Evolutionary conservation across 805 yeast species (phyloP).

Genomic region (Wilhelminamyces savonicus): DNA sequence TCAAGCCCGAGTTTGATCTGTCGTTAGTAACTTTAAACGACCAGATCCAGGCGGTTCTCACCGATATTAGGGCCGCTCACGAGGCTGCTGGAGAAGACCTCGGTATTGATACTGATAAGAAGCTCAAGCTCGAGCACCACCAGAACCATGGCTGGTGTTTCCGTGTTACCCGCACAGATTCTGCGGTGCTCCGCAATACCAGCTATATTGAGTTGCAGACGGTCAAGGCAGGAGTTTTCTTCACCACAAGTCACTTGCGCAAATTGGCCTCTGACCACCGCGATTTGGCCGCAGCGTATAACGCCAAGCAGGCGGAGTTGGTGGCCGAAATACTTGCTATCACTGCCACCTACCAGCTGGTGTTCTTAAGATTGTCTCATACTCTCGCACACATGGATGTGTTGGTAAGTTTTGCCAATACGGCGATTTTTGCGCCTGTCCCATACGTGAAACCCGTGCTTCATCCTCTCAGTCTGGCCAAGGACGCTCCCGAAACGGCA

Average conservation of each 20-base stretch:
- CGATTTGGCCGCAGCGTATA: slow-evolving; percentile 60
- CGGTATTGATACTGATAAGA: slow-evolving; percentile 77
- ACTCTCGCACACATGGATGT: slow-evolving; percentile 77
- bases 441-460: slow-evolving; percentile 75
- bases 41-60: slow-evolving; percentile 48
- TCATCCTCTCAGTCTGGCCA: slow-evolving; percentile 41
- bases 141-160: slow-evolving; percentile 91
- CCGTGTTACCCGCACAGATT: slow-evolving; percentile 86
- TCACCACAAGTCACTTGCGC: slow-evolving; percentile 66
- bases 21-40: slow-evolving; percentile 55
- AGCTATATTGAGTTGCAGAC: slow-evolving; percentile 77
- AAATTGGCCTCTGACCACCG: slow-evolving; percentile 53
- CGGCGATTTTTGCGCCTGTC: slow-evolving; percentile 67
- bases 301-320: slow-evolving; percentile 66
- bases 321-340: slow-evolving; percentile 80
- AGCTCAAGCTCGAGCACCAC: slow-evolving; percentile 83
- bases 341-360: slow-evolving; percentile 74
- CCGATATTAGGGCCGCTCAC: slow-evolving; percentile 56
- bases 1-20: slow-evolving; percentile 87
- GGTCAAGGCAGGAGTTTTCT: slow-evolving; percentile 91
- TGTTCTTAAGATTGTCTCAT: slow-evolving; percentile 61
- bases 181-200: slow-evolving; percentile 63
- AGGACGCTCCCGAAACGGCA: slow-evolving; percentile 16
- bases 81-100: slow-evolving; percentile 64
- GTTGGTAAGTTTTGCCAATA: slow-evolving; percentile 77